phyloP scores from a whole-genome alignment of 129 eudicot species.

The Centaurea solstitialis region DNA sequence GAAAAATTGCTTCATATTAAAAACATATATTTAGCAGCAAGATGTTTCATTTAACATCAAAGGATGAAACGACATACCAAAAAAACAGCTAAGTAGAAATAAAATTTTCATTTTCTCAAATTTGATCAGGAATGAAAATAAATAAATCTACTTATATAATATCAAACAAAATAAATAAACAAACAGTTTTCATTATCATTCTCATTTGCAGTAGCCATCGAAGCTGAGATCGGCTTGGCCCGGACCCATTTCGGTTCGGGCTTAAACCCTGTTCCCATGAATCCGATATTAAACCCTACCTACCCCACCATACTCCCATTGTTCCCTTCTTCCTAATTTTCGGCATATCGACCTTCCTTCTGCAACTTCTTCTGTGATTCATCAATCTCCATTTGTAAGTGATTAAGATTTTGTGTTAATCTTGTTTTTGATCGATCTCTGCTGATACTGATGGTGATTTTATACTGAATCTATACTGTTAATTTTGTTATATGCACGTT shows the following conservation, averaged over 20 bases:
- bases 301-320: background rate
- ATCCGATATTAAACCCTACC: constrained; percentile 26
- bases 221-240: background rate
- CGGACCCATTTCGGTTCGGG: background rate
- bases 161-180: too few species aligned
- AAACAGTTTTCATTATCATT: too few species aligned
- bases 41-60: too few species aligned
- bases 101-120: too few species aligned
- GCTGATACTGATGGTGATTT: background rate
- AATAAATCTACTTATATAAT: too few species aligned
- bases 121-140: too few species aligned
- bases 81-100: too few species aligned
- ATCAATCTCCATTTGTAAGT: background rate
- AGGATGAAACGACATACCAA: too few species aligned
- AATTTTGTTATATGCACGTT: background rate
- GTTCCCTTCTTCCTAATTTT: background rate
- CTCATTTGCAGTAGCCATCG: too few species aligned
- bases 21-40: too few species aligned
- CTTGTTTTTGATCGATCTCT: background rate
- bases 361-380: background rate
- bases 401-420: background rate
- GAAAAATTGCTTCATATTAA: too few species aligned
- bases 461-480: too few species aligned
- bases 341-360: background rate
- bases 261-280: background rate